Percentiles rank a stretch among this genome's conserved stretches.
Evolutionary conservation across 2,329 filamentous ascomycete species (phyloP).

Genomic region (Cadophora sp.): DNA sequence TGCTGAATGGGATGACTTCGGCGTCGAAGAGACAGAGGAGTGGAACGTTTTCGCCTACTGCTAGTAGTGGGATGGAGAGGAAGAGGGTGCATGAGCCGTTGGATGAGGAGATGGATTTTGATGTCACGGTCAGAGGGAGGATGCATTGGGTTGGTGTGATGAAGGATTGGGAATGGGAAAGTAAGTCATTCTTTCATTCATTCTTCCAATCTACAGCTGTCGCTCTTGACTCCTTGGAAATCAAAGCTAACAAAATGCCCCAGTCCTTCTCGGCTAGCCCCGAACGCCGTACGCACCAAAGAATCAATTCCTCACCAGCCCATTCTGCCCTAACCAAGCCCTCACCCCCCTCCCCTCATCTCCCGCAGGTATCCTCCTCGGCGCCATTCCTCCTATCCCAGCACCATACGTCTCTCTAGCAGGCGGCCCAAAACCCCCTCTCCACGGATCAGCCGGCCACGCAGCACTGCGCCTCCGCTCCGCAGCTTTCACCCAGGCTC

Average conservation of each 20-base stretch:
- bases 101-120: constrained; percentile 56
- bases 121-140: constrained; percentile 68
- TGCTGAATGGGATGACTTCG: constrained; percentile 36
- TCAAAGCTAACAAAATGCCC: constrained; percentile 18
- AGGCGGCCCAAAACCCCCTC: constrained; percentile 32
- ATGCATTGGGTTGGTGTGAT: constrained; percentile 76
- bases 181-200: constrained; percentile 50
- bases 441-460: constrained; percentile 32
- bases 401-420: neutral
- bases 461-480: constrained; percentile 13
- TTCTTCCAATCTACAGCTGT: neutral
- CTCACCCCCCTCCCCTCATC: constrained; percentile 20
- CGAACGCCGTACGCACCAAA: neutral
- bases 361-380: neutral
- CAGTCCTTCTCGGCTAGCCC: constrained; percentile 33
- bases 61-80: constrained; percentile 16
- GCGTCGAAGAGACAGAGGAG: constrained; percentile 34
- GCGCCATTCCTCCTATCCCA: neutral
- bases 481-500: constrained; percentile 27
- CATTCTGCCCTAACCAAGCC: constrained; percentile 26
- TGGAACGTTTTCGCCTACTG: constrained; percentile 28
- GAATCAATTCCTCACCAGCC: constrained; percentile 12
- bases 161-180: constrained; percentile 76
- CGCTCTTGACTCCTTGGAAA: neutral
- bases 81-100: constrained; percentile 39